Percentiles rank a stretch among this genome's conserved stretches.
Evolutionary conservation across 768 basidiomycete genomes (phyloP).

Genomic region (Chalciporus pseudorubinellus): DNA sequence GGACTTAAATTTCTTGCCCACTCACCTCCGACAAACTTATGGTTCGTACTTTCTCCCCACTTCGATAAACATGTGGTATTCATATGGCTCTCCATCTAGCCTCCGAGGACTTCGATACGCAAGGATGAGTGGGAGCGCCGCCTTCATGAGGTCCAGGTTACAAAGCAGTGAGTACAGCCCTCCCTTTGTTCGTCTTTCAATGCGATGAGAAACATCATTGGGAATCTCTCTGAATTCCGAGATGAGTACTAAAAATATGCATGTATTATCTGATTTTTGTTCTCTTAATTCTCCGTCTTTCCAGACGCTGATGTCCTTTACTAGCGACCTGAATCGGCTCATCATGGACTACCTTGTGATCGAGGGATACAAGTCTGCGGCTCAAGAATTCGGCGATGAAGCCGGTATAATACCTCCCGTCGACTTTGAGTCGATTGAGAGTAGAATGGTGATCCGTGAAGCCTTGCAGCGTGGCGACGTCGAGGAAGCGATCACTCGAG

Average conservation of each 20-base stretch:
- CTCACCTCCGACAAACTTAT: conserved; percentile 24
- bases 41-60: conserved; percentile 26
- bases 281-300: conserved; percentile 27
- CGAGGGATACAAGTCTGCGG: conserved; percentile 95
- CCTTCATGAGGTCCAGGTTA: conserved; percentile 76
- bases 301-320: conserved; percentile 18
- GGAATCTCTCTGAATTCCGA: conserved; percentile 98
- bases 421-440: conserved; percentile 91
- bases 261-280: conserved; percentile 81
- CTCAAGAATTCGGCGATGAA: conserved; percentile 91
- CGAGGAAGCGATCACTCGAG: conserved; percentile 90
- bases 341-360: conserved; percentile 98
- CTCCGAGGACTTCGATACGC: conserved; percentile 60
- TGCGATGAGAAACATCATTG: conserved; percentile 75
- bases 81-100: conserved; percentile 18
- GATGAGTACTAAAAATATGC: conserved; percentile 68
- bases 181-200: conserved; percentile 12
- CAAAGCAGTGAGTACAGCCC: conserved; percentile 78
- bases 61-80: not conserved
- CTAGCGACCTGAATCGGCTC: conserved; percentile 88
- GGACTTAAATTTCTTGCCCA: conserved; percentile 33
- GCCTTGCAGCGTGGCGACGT: conserved; percentile 93
- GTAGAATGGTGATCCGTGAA: conserved; percentile 90
- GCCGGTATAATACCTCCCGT: conserved; percentile 73
- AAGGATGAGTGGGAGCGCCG: conserved; percentile 86